Conservation (phyloP, 208 protist genomes). For the Naegleria lovaniensis region DNA sequence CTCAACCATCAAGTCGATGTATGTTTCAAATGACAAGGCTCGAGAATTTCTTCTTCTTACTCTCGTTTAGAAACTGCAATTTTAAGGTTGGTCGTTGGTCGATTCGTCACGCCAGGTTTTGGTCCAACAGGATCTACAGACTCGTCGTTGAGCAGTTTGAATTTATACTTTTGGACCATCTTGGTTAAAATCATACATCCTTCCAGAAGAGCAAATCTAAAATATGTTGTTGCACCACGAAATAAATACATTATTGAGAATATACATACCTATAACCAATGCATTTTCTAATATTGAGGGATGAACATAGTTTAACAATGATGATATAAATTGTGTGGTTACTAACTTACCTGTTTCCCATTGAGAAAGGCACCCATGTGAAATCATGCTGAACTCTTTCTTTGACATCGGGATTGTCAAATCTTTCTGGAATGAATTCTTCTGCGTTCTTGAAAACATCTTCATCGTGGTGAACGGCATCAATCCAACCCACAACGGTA, state of each 20-base stretch:
- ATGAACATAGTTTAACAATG: no score
- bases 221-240: no score
- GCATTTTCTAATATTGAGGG: background rate
- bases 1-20: no score
- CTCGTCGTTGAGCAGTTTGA: background rate
- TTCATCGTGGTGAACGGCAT: background rate
- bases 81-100: background rate
- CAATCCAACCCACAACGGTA: background rate
- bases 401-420: background rate
- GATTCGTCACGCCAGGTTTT: no score
- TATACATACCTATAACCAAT: background rate
- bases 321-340: no score
- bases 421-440: background rate
- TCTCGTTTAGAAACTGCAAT: background rate
- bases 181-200: background rate
- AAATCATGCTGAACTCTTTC: background rate
- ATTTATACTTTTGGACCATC: background rate
- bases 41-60: no score
- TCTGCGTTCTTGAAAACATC: background rate
- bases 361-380: background rate
- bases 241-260: no score
- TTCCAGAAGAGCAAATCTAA: background rate
- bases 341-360: background rate
- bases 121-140: no score
- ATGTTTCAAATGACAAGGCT: no score